Conservation (phyloP, 148 eudicot genomes). For the Pharnaceum exiguum region DNA sequence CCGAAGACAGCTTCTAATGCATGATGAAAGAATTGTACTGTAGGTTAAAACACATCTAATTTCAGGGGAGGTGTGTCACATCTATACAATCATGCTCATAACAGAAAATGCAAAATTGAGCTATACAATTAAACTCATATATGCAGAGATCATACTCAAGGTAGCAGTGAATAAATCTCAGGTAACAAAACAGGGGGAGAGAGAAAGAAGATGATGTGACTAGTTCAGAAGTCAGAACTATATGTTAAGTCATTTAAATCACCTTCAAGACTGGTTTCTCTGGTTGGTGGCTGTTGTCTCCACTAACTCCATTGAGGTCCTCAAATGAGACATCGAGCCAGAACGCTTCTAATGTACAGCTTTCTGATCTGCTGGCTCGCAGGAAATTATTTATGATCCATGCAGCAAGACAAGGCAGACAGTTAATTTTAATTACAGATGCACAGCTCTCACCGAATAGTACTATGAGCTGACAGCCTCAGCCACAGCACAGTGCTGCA, state of each 20-base stretch:
- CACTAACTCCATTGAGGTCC: not conserved
- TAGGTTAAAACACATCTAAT: too few relatives aligned
- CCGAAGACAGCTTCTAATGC: too few relatives aligned
- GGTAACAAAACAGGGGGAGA: slow-evolving; percentile 12
- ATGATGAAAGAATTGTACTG: too few relatives aligned
- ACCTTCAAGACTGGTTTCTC: slow-evolving; percentile 13
- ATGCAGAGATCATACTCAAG: not conserved
- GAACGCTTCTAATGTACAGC: not conserved
- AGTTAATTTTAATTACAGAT: too few relatives aligned
- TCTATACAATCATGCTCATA: slow-evolving; percentile 9
- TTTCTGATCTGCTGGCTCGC: not conserved
- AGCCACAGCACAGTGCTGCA: slow-evolving; percentile 28
- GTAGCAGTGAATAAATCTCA: not conserved
- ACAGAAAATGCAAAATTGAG: not conserved
- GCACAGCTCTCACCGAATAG: too few relatives aligned
- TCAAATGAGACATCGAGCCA: not conserved
- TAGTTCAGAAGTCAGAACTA: not conserved
- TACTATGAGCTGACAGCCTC: slow-evolving; percentile 28
- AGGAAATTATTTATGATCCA: not conserved
- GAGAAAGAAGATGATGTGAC: too few relatives aligned
- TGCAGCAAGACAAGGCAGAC: too few relatives aligned
- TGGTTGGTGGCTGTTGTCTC: not conserved
- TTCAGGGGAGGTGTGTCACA: not conserved
- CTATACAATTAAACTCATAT: slow-evolving; percentile 1
- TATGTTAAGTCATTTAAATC: slow-evolving; percentile 3